These are phyloP conservation scores for Stipa capillata DNA, from an alignment of 176 grass and related monocot species.

Conservation along the genomic window DNA sequence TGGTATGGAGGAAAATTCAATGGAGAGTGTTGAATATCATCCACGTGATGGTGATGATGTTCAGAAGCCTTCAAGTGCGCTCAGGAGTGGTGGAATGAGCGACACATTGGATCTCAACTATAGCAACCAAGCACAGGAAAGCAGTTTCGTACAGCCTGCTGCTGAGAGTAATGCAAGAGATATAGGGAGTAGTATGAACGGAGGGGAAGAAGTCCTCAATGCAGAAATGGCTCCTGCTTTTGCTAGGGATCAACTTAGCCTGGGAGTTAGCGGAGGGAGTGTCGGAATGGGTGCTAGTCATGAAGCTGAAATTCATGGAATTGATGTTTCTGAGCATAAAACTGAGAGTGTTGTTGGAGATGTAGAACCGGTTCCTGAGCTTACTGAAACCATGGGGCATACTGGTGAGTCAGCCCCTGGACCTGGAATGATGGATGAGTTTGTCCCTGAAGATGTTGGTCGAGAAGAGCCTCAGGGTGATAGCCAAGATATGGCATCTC, in stretches of 20 bases:
- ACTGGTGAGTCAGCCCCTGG: slow-evolving; percentile 91
- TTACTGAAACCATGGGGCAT: slow-evolving; percentile 78
- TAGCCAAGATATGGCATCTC: slow-evolving; percentile 94
- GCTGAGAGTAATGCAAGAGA: slow-evolving; percentile 83
- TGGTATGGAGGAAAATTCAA: slow-evolving; percentile 63
- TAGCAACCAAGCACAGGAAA: slow-evolving; percentile 92
- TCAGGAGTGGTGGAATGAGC: slow-evolving; percentile 61
- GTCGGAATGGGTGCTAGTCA: slow-evolving; percentile 97
- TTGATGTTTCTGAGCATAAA: slow-evolving; percentile 80
- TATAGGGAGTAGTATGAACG: slow-evolving; percentile 89
- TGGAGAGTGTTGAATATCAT: slow-evolving; percentile 95
- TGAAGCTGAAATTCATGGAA: slow-evolving; percentile 97
- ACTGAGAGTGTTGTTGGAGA: slow-evolving; percentile 76
- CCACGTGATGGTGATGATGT: slow-evolving; percentile 77
- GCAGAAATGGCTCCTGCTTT: slow-evolving; percentile 61
- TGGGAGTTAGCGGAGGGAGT: slow-evolving; percentile 94
- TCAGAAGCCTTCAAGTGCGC: slow-evolving; percentile 59
- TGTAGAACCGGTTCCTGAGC: slow-evolving; percentile 74
- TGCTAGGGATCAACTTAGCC: slow-evolving; percentile 74
- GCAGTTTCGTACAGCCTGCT: slow-evolving; percentile 72
- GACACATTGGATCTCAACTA: slow-evolving; percentile 82
- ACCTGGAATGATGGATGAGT: slow-evolving; percentile 81
- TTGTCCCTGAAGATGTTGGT: slow-evolving; percentile 58
- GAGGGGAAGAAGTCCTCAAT: slow-evolving; percentile 95
- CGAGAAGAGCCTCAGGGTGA: slow-evolving; percentile 64